Evolutionary conservation across 2,329 filamentous ascomycete species (phyloP), one percentile per base, ranked within the genome.

Genomic region (Elsinoe necatrix): DNA sequence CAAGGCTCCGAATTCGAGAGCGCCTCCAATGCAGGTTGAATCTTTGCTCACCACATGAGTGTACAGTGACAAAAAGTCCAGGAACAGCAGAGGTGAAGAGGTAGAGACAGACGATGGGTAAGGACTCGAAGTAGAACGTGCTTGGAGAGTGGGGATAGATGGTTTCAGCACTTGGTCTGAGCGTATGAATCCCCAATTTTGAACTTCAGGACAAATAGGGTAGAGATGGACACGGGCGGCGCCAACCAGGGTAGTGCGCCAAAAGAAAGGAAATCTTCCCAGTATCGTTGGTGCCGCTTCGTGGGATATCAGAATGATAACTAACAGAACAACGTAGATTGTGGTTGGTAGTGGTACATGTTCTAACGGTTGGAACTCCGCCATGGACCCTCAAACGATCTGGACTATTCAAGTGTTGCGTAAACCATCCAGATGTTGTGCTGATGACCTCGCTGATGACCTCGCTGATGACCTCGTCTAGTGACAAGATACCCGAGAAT

Each of bases 361-460:
- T 45, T 45, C 41, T n/a, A 45, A 45, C 41, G 41, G 41, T 45
- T 20, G 21, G 25, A 45, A 45, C 41, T 45, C 41, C 41, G 41
- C n/a, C n/a, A n/a, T n/a, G n/a, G n/a, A n/a, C n/a, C n/a, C n/a
- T n/a, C n/a, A n/a, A n/a, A n/a, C n/a, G n/a, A n/a, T n/a, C n/a
- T n/a, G n/a, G n/a, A n/a, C n/a, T n/a, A n/a, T n/a, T n/a, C n/a
- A 45, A 8, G 41, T 45, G 41, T 25, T 45, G 41, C 41, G 25
- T n/a, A 27, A 45, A 45, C 41, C 25, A 12, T 21, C n/a, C 41
- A 45, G 41, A 20, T 45, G 41, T 20, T 23, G 25, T 25, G 14
- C 12, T 37, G 14, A 3, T 37, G 12, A 7, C 5, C 5, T 37
- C 14, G 12, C 12, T 11, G 4, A 14, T 6, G 5, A 14, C 3